Base-by-base conservation (phyloP, 257 asterid species). In the Solanum stenotomum region DNA sequence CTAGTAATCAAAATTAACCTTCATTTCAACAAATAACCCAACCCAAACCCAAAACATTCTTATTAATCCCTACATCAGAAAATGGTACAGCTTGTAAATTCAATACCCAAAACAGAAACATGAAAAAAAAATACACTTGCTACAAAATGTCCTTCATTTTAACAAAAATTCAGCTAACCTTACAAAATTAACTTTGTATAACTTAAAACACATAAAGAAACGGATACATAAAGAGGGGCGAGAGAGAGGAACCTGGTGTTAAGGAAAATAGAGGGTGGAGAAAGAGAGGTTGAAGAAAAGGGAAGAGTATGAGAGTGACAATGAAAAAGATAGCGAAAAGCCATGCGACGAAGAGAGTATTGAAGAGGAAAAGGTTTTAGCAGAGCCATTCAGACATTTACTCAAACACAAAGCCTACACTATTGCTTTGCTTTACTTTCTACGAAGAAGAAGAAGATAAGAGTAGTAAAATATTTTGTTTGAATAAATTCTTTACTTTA, bases 301-400 rank as follows among this genome's bases (percentile, higher is more conserved):
- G 82, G 49, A 71, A 86, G 82, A 27, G 74, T 10, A 74, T 85
- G 25, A 31, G 38, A 81, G 40, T 85, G 89, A 65, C 79, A 78
- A 74, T 71, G 87, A 70, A 49, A 75, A 72, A 86, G 70, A 86
- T 35, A 74, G 22, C 88, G 74, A 86, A n/a, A 44, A 35, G 88
- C 85, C 88, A 86, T 86, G 49, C 81, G 52, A 10, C 84, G 59
- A 52, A 86, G 38, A 27, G 87, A 68, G 81, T 85, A 38, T 42
- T 56, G 90, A 68, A 77, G 90, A 78, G 33, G 90, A 79, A 49
- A 85, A 52, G 71, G 88, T n/a, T n/a, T 86, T 67, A 89, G 85
- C 81, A 87, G 82, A 40, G 85, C 88, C 88, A 86, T 86, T 86
- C 31, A 29, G 11, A 49, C 70, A 82, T 82, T 29, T 46, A 82